Base-by-base conservation (phyloP, 805 yeast genomes). In the Dipodascopsis uninucleata region DNA sequence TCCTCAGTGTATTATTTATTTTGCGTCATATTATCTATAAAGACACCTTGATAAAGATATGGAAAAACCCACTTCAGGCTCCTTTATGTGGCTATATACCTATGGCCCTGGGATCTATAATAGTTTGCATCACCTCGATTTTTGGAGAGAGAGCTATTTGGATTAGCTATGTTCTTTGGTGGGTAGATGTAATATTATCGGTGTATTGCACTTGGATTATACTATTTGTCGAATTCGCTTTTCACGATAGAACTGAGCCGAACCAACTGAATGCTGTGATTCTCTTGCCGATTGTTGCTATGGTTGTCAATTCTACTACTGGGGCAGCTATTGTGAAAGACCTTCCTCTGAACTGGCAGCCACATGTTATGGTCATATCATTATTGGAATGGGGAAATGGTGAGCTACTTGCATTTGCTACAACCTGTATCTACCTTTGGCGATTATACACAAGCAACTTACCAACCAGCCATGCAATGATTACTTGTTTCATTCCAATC, bases 61-160 rank as follows among this genome's bases (percentile, higher is more conserved):
- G 76, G 43, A 47, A 56, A 43, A 68, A 72, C 39, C 71, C 77
- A 2, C 59, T 63, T 1, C 64, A 73, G 24, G 75, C 79, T 36
- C 79, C 80, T 1, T 85, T 79, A 55, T 66, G 85, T 65, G 95
- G 95, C 5, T 79, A 89, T 49, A 74, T 75, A 45, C 79, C 85
- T 14, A 87, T 87, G 95, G 95, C 88, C 1, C 70, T 71, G 52
- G 72, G 77, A 8, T 79, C 94, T 1, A 62, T 87, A 49, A 68
- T 81, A 26, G 82, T 77, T 59, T 76, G 75, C 65, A 61, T 82
- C 25, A 71, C 70, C 48, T 61, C 61, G 24, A 48, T 82, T 23
- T 68, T 76, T n/a, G 68, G 69, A 22, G 38, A 50, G 20, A 53
- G 60, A 26, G 61, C 61, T 9, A 69, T 82, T 73, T 64, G 71